Evolutionary conservation across 2,329 filamentous ascomycete species (phyloP), one percentile per base, ranked within the genome.

Genomic region (Beauveria pseudobassiana): DNA sequence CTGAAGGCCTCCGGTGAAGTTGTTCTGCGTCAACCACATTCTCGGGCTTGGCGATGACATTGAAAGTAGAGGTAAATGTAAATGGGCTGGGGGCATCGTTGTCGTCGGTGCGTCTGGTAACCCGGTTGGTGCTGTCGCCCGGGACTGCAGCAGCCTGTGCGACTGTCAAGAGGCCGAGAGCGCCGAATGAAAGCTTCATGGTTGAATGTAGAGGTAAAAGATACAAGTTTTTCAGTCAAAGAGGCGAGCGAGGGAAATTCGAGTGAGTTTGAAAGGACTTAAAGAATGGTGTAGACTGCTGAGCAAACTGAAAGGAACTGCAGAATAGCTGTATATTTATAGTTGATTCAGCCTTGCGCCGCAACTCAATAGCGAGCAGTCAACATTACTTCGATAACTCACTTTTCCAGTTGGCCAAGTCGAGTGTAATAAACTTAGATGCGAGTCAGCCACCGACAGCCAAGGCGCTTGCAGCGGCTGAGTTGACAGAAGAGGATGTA

Each of bases 1-100:
- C 45, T 71, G 66, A 14, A 80, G 70, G 7, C 79, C 78, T 28
- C 75, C 76, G 1, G 73, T 76, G 28, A 65, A 67, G 58, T 69
- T 61, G 58, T 72, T 74, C 6, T 73, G 74, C 69, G 64, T 79
- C 74, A 65, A 82, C 76, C 62, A 83, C 80, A 65, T 83, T 73
- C 48, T 79, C 73, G 1, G 80, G 80, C 4, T 73, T 77, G 18
- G 81, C 81, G 49, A 75, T 69, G 62, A 83, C 71, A 46, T 74
- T 66, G 72, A 77, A 82, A 62, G 75, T 78, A 20, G 77, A 79
- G 62, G 80, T 81, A 73, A 82, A 84, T 64, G 62, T 55, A 63
- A 74, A 74, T 3, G 71, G 71, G 22, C 58, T 49, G 5, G 51
- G 28, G 3, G 53, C 7, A 16, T 61, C 60, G 10, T 20, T 16